Conservation (phyloP, 2,329 filamentous ascomycete genomes). For the Chaetomiaceae sp. region DNA sequence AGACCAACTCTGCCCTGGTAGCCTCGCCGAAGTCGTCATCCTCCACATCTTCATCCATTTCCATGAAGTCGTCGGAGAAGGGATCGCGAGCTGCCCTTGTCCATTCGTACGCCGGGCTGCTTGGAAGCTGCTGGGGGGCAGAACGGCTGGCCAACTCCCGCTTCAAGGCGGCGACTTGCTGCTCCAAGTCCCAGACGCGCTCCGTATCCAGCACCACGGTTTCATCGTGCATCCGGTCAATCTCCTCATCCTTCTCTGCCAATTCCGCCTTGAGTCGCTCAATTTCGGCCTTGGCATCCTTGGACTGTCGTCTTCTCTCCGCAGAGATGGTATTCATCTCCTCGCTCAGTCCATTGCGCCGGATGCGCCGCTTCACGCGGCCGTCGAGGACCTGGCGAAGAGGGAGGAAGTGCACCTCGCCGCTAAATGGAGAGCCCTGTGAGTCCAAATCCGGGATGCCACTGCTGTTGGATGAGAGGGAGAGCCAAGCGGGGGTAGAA, state of each 20-base stretch:
- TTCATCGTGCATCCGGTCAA: constrained; percentile 46
- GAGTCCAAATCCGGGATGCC: constrained; percentile 11
- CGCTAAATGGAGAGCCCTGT: constrained; percentile 25
- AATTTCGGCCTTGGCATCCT: constrained; percentile 43
- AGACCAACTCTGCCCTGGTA: constrained; percentile 46
- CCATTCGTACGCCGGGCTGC: constrained; percentile 42
- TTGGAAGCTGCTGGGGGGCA: constrained; percentile 22
- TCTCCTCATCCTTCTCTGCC: constrained; percentile 47
- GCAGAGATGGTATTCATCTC: constrained; percentile 50
- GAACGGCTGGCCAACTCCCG: constrained; percentile 27
- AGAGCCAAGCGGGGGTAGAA: constrained; percentile 36
- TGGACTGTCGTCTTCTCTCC: constrained; percentile 40
- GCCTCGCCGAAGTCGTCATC: constrained; percentile 43
- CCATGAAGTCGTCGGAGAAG: constrained; percentile 41
- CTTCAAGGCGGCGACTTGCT: constrained; percentile 32
- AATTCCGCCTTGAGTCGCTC: constrained; percentile 45
- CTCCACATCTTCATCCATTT: constrained; percentile 34
- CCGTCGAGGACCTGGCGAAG: constrained; percentile 54
- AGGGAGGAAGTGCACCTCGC: constrained; percentile 42
- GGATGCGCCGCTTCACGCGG: constrained; percentile 52
- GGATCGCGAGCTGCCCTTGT: constrained; percentile 46
- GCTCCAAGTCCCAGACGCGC: constrained; percentile 35
- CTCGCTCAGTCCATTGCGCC: constrained; percentile 53
- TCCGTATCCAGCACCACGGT: constrained; percentile 46
- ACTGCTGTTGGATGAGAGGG: constrained; percentile 12